Percentiles rank a stretch among this genome's conserved stretches.
Conservation (phyloP, 805 yeast species). For the Candida ovalis region DNA sequence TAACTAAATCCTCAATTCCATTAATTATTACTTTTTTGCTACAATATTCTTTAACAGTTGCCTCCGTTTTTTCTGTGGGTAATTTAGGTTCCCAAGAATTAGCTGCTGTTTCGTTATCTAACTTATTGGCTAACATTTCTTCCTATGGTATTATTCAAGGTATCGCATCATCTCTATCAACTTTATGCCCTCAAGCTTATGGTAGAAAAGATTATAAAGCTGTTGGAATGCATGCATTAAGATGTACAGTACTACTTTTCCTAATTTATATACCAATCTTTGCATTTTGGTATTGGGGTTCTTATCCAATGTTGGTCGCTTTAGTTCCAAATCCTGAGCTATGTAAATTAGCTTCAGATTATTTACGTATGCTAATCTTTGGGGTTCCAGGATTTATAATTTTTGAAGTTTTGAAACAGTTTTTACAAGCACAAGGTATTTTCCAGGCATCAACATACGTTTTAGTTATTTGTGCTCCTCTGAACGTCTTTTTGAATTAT, state of each 20-base stretch:
- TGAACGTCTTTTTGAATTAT: constrained; percentile 45
- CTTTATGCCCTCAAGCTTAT: constrained; percentile 58
- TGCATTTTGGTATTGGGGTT: constrained; percentile 39
- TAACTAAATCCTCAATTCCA: constrained; percentile 44
- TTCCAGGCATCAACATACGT: constrained; percentile 72
- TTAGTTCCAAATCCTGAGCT: constrained; percentile 45
- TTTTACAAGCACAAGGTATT: constrained; percentile 60
- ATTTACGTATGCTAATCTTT: constrained; percentile 42
- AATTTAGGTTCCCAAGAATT: constrained; percentile 54
- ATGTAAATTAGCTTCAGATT: constrained; percentile 45
- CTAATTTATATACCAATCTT: constrained; percentile 36
- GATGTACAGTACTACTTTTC: constrained; percentile 45
- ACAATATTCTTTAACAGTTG: constrained; percentile 51
- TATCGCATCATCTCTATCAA: constrained; percentile 53
- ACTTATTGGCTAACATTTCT: constrained; percentile 53
- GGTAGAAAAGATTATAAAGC: constrained; percentile 48
- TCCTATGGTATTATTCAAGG: constrained; percentile 57
- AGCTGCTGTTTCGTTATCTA: constrained; percentile 57
- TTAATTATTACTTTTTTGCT: constrained; percentile 50
- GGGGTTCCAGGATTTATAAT: constrained; percentile 56
- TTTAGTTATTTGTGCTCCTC: constrained; percentile 59
- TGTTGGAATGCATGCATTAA: constrained; percentile 49
- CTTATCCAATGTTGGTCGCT: constrained; percentile 27
- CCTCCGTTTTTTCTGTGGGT: constrained; percentile 55
- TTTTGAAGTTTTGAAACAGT: constrained; percentile 55